These are phyloP conservation scores for Neonectria magnoliae DNA, from an alignment of 2,329 filamentous ascomycete genomes.

Conservation along the genomic window DNA sequence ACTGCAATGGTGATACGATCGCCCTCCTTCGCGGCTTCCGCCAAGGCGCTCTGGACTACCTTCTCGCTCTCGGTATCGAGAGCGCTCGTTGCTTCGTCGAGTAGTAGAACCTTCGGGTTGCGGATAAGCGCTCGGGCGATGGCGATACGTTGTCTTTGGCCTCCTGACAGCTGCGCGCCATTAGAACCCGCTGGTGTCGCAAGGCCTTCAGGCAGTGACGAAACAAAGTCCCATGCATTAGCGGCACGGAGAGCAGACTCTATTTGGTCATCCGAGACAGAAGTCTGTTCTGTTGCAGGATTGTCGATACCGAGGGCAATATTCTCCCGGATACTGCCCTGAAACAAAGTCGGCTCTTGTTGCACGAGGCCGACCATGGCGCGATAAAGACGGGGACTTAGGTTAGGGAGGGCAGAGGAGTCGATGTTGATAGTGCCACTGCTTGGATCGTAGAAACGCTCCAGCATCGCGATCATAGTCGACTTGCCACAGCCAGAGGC, in stretches of 20 bases:
- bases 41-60: conserved; percentile 80
- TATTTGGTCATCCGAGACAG: conserved; percentile 47
- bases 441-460: conserved; percentile 56
- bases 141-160: conserved; percentile 73
- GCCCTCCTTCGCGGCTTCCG: conserved; percentile 77
- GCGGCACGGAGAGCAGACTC: conserved; percentile 59
- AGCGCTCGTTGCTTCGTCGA: conserved; percentile 43
- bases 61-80: conserved; percentile 43
- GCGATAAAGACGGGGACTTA: conserved; percentile 62
- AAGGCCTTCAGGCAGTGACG: conserved; percentile 57
- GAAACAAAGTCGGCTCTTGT: conserved; percentile 75
- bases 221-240: conserved; percentile 60
- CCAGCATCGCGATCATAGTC: conserved; percentile 65
- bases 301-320: conserved; percentile 60
- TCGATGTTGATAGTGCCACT: conserved; percentile 60
- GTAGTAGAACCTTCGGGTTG: conserved; percentile 38
- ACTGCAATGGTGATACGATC: conserved; percentile 65
- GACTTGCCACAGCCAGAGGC: conserved; percentile 67
- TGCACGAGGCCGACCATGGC: conserved; percentile 64
- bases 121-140: conserved; percentile 71
- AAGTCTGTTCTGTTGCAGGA: conserved; percentile 16
- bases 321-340: conserved; percentile 83
- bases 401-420: conserved; percentile 50
- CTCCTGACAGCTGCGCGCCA: conserved; percentile 73
- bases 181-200: conserved; percentile 69